A percentile compares a stretch with the other conserved stretches of the same genome.
phyloP scores from a whole-genome alignment of 139 green algal genomes.

The Desmodesmus armatus region DNA sequence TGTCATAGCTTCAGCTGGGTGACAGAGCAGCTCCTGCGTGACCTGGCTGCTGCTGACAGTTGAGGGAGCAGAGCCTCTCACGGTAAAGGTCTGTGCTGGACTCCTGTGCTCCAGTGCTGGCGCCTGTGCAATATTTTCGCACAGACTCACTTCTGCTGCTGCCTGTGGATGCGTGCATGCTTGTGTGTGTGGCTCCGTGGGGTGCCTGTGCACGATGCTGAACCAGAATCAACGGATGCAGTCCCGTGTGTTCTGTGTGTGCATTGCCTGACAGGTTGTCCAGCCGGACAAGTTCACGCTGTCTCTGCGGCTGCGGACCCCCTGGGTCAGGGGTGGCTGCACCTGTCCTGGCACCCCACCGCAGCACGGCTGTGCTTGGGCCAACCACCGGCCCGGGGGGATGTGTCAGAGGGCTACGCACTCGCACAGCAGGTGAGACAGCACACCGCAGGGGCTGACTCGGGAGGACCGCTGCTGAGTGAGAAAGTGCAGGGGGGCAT shows the following conservation, averaged over 20 bases:
- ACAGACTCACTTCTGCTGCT: background rate
- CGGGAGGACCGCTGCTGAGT: too few relatives aligned
- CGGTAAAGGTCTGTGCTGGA: background rate
- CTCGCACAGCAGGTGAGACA: conserved; percentile 55
- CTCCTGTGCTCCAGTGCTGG: background rate
- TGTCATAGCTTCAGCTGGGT: too few relatives aligned
- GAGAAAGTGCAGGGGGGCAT: too few relatives aligned
- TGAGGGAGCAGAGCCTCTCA: too few relatives aligned
- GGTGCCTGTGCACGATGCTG: background rate
- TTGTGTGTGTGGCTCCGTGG: too few relatives aligned
- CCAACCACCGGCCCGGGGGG: conserved; percentile 50
- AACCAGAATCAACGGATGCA: background rate
- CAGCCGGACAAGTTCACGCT: conserved; percentile 72
- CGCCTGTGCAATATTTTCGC: too few relatives aligned
- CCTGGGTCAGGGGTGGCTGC: conserved; percentile 69
- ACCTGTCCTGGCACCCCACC: conserved; percentile 80
- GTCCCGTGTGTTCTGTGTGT: background rate
- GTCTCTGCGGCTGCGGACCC: conserved; percentile 66
- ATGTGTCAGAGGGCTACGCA: conserved; percentile 52
- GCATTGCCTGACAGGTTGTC: conserved; percentile 70
- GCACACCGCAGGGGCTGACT: too few relatives aligned
- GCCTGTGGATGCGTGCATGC: background rate
- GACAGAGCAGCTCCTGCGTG: too few relatives aligned
- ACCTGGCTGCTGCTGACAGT: too few relatives aligned
- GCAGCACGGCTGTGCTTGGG: conserved; percentile 59